These are phyloP conservation scores for Fraxinus albicans DNA, from an alignment of 305 asterid species.

Conservation along the genomic window DNA sequence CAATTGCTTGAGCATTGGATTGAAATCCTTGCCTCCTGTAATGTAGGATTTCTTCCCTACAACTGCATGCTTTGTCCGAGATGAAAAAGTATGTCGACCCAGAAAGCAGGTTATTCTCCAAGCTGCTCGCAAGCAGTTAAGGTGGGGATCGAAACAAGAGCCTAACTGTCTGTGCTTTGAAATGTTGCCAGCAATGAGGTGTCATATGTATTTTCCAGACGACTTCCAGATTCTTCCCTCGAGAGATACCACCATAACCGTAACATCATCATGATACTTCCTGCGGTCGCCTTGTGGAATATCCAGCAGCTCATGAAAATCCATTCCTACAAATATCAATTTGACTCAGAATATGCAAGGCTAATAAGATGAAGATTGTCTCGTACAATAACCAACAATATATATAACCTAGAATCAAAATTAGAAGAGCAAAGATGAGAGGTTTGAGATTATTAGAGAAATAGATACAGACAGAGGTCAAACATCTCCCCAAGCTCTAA, in stretches of 20 bases:
- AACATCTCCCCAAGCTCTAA: not conserved
- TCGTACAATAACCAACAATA: not conserved
- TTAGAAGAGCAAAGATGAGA: not conserved
- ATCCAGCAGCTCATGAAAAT: constrained; percentile 88
- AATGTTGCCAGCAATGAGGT: not conserved
- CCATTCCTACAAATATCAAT: constrained; percentile 64
- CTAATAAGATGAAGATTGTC: not conserved
- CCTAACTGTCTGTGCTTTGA: not conserved
- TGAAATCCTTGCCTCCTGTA: constrained; percentile 22
- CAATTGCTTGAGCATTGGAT: constrained; percentile 35
- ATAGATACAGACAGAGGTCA: not conserved
- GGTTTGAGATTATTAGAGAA: not conserved
- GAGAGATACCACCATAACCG: constrained; percentile 96
- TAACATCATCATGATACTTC: constrained; percentile 94
- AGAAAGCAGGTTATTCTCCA: constrained; percentile 2
- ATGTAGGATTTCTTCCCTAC: constrained; percentile 24
- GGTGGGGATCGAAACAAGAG: constrained; percentile 6
- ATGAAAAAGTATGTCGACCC: not conserved
- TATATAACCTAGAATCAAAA: not conserved
- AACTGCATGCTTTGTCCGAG: not conserved
- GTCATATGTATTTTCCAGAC: constrained; percentile 83
- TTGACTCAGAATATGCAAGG: constrained; percentile 18
- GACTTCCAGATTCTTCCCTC: constrained; percentile 98
- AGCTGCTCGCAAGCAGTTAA: constrained; percentile 5
- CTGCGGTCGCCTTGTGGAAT: constrained; percentile 96